These are phyloP conservation scores for Poterioochromonas sp. DNA, from an alignment of 352 stramenopile genomes.

Conservation along the genomic window DNA sequence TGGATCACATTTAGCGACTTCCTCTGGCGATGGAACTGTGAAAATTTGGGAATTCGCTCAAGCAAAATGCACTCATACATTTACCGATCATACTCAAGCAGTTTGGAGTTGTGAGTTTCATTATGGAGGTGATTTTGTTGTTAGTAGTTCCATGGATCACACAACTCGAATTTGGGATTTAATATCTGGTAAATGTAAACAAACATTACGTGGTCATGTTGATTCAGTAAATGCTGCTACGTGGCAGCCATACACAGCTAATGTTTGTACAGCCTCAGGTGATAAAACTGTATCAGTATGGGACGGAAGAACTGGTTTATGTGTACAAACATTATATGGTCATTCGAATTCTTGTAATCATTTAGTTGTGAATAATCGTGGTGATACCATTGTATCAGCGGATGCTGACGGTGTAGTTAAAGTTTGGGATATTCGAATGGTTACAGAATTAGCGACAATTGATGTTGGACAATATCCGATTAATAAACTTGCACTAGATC, in stretches of 20 bases:
- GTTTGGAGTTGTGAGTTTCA: slow-evolving; percentile 84
- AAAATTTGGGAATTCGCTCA: slow-evolving; percentile 87
- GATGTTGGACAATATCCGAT: slow-evolving; percentile 71
- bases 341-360: slow-evolving; percentile 85
- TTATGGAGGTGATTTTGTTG: slow-evolving; percentile 81
- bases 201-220: slow-evolving; percentile 83
- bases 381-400: slow-evolving; percentile 76
- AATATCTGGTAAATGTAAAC: slow-evolving; percentile 68
- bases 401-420: slow-evolving; percentile 86
- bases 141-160: slow-evolving; percentile 81
- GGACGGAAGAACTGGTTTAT: slow-evolving; percentile 56
- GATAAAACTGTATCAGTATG: slow-evolving; percentile 90
- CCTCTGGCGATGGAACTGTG: slow-evolving; percentile 78
- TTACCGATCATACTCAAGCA: slow-evolving; percentile 79
- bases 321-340: slow-evolving; percentile 79
- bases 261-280: slow-evolving; percentile 78
- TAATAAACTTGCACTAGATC: slow-evolving; percentile 78
- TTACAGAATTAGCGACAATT: slow-evolving; percentile 71
- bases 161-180: slow-evolving; percentile 85
- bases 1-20: slow-evolving; percentile 77
- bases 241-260: slow-evolving; percentile 83
- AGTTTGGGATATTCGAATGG: slow-evolving; percentile 87
- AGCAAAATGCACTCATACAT: slow-evolving; percentile 70
- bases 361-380: slow-evolving; percentile 64
- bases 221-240: slow-evolving; percentile 82